Percentiles rank a stretch among this genome's conserved stretches.
Evolutionary conservation across 306 rosid species (phyloP).

Genomic region (Medicago truncatula): DNA sequence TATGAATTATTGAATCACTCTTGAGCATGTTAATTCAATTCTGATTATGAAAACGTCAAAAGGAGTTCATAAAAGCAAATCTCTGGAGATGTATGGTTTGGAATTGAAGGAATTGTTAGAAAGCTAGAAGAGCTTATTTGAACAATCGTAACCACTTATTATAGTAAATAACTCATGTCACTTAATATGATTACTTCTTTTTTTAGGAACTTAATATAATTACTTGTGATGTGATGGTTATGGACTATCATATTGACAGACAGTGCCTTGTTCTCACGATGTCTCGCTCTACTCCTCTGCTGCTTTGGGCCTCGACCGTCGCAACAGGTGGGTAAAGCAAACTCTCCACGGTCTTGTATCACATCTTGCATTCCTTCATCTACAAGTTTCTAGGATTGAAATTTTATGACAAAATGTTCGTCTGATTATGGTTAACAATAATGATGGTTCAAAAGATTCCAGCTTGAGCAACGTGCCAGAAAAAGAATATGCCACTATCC

Average conservation of each 20-base stretch:
- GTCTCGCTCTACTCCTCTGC: neutral
- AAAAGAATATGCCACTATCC: neutral
- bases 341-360: neutral
- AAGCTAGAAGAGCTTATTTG: neutral
- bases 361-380: neutral
- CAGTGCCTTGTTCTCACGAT: neutral
- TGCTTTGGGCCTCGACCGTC: no score
- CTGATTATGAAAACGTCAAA: neutral
- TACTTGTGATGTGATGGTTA: no score
- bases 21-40: neutral
- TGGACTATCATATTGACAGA: neutral
- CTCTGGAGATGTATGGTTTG: neutral
- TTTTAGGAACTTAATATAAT: neutral
- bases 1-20: no score
- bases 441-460: neutral
- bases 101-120: neutral
- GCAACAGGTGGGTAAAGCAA: neutral
- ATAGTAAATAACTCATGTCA: no score
- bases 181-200: neutral
- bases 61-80: neutral
- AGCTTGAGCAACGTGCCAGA: neutral
- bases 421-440: neutral
- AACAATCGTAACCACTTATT: neutral
- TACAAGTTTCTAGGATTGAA: neutral
- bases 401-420: neutral